phyloP scores from a whole-genome alignment of 257 asterid genomes.

The Perilla frutescens region DNA sequence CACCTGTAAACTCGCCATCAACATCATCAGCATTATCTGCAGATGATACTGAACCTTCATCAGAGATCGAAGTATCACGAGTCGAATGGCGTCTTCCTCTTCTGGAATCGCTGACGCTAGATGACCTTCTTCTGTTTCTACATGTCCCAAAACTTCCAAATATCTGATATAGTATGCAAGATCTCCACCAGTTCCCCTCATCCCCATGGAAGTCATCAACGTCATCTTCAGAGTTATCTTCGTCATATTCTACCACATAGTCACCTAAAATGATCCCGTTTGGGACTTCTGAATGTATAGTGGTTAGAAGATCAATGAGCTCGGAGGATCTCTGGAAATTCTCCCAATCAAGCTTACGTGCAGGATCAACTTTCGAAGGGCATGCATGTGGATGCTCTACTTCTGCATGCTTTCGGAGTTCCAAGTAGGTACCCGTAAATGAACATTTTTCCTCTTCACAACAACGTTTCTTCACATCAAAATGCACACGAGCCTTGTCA shows the following conservation, averaged over 20 bases:
- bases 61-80: conserved; percentile 64
- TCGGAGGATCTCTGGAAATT: conserved; percentile 81
- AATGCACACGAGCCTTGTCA: conserved; percentile 59
- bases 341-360: conserved; percentile 82
- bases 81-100: conserved; percentile 56
- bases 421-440: conserved; percentile 59
- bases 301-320: conserved; percentile 70
- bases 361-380: conserved; percentile 79
- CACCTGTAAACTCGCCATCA: conserved; percentile 54
- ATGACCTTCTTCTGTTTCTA: conserved; percentile 70
- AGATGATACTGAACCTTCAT: conserved; percentile 71
- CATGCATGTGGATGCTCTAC: conserved; percentile 71
- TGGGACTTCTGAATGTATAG: conserved; percentile 74
- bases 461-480: conserved; percentile 65
- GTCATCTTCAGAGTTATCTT: conserved; percentile 69
- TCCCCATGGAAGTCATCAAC: conserved; percentile 57
- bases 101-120: conserved; percentile 60
- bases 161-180: conserved; percentile 74
- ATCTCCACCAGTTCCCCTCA: conserved; percentile 76
- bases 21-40: conserved; percentile 56
- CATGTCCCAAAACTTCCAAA: conserved; percentile 65
- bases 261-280: conserved; percentile 81
- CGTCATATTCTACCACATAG: conserved; percentile 83
- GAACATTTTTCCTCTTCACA: conserved; percentile 72
- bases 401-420: conserved; percentile 66